A percentile compares a stretch with the other conserved stretches of the same genome.
These are phyloP conservation scores for Dacryopinax primogenitus DNA, from an alignment of 768 basidiomycete genomes.

Conservation along the genomic window DNA sequence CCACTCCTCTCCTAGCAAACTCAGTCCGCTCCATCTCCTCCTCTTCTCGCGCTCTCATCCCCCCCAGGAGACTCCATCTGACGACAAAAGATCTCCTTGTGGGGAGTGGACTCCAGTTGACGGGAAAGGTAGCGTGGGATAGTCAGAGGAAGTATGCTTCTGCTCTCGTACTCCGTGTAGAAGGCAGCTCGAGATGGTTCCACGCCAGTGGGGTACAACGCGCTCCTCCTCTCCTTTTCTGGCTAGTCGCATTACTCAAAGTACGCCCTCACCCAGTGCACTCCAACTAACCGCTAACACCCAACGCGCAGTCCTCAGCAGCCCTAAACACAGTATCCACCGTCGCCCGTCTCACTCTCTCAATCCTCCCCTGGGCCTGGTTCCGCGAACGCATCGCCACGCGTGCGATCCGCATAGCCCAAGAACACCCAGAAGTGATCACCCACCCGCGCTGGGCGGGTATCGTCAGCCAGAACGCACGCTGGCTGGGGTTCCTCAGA, in stretches of 20 bases:
- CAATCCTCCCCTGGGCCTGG: slow-evolving; percentile 57
- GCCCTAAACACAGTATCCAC: slow-evolving; percentile 58
- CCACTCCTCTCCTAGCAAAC: too few relatives aligned
- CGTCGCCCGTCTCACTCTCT: slow-evolving; percentile 56
- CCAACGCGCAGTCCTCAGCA: slow-evolving; percentile 46
- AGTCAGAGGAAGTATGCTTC: neutral
- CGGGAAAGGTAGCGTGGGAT: neutral
- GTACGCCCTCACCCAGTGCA: slow-evolving; percentile 27
- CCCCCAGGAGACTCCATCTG: neutral
- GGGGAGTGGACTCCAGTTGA: neutral
- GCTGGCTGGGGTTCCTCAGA: slow-evolving; percentile 21
- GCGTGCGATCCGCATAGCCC: neutral
- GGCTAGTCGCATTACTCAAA: slow-evolving; percentile 50
- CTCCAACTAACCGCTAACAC: neutral
- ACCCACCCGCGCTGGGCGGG: slow-evolving; percentile 9
- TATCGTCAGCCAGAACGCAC: slow-evolving; percentile 6
- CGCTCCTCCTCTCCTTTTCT: neutral
- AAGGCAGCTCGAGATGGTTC: neutral
- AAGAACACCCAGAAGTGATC: slow-evolving; percentile 10
- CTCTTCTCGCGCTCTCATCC: too few relatives aligned
- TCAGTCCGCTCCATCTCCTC: neutral
- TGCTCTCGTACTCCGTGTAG: neutral
- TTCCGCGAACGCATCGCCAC: slow-evolving; percentile 22
- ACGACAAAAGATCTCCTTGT: neutral
- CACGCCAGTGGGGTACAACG: neutral